These are phyloP conservation scores for Candida wancherniae DNA, from an alignment of 805 yeast genomes.

Conservation along the genomic window DNA sequence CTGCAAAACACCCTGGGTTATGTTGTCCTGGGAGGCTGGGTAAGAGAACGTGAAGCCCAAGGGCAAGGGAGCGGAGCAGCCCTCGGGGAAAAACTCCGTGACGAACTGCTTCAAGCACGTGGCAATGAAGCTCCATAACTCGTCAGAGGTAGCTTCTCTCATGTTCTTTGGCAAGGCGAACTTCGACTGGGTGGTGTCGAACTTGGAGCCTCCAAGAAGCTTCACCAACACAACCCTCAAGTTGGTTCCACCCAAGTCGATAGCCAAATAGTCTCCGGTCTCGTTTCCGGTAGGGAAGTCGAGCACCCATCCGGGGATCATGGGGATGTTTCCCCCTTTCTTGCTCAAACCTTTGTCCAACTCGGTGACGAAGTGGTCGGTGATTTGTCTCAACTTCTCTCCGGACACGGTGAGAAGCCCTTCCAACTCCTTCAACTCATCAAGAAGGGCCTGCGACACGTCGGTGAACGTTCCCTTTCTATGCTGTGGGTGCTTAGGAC, in stretches of 20 bases:
- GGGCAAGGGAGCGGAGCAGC: slow-evolving; percentile 54
- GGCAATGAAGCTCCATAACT: slow-evolving; percentile 84
- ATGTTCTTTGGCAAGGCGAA: slow-evolving; percentile 70
- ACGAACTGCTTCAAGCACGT: slow-evolving; percentile 69
- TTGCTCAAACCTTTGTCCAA: slow-evolving; percentile 74
- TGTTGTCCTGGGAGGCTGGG: slow-evolving; percentile 80
- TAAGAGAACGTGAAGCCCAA: slow-evolving; percentile 94
- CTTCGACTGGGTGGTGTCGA: slow-evolving; percentile 83
- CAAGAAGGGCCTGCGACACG: slow-evolving; percentile 59
- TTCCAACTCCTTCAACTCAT: slow-evolving; percentile 56
- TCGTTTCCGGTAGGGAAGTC: slow-evolving; percentile 91
- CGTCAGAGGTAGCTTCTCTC: slow-evolving; percentile 75
- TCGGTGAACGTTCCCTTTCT: slow-evolving; percentile 62
- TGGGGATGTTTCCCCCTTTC: slow-evolving; percentile 84
- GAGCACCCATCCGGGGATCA: slow-evolving; percentile 97
- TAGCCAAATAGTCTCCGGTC: slow-evolving; percentile 83
- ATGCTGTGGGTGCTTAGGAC: slow-evolving; percentile 77
- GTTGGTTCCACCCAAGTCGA: slow-evolving; percentile 97
- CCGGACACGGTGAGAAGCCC: slow-evolving; percentile 56
- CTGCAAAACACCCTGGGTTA: slow-evolving; percentile 83
- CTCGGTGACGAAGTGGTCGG: slow-evolving; percentile 73
- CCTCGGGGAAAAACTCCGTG: slow-evolving; percentile 62
- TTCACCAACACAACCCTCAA: slow-evolving; percentile 86
- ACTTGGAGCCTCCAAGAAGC: slow-evolving; percentile 76
- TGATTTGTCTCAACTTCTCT: slow-evolving; percentile 57